Evolutionary conservation across 805 yeast genomes (phyloP), one percentile per base, ranked within the genome.

Genomic region (Sungouiozyma intestinalis): DNA sequence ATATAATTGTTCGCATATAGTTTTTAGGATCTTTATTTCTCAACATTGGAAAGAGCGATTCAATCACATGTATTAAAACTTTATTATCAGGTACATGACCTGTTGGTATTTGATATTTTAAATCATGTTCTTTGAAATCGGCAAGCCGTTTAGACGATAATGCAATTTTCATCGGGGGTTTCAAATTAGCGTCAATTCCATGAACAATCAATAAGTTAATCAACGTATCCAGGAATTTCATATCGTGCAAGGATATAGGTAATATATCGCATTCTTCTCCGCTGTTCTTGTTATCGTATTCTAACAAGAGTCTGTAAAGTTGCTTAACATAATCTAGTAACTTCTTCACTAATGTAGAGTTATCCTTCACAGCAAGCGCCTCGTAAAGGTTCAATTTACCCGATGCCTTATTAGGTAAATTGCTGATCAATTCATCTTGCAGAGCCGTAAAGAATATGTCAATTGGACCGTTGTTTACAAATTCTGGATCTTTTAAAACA

Each of bases 221-320:
- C 36, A 90, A 55, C 17, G 69, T 73, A 31, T 82, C 80, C 43
- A 92, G 73, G 3, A 76, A 72, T 55, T 79, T 82, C 72, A 90
- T 78, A 57, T 92, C 97, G 52, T 85, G 87, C 8, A 90, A 67
- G 0, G 97, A 85, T 14, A 90, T 79, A 7, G 81, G 67, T 9
- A 83, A 48, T 36, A 67, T 44, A 19, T 54, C 46, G 27, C 48
- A 53, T 5, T 52, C 57, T 2, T 41, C 31, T 17, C 36, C 34
- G 38, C 36, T 19, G 14, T 40, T 38, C 27, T 41, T 4, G 39
- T 15, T 8, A 32, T 55, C 50, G 32, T 42, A 44, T 4, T 43
- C 38, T 16, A 35, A 9, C 1, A 51, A 44, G 18, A 48, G 39
- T 6, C 15, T 32, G 43, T 52, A 46, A 20, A 58, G 42, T 20